Evolutionary conservation across 1,284 basidiomycete genomes (phyloP), one percentile per base, ranked within the genome.

Genomic region (Jaminaea rosea): DNA sequence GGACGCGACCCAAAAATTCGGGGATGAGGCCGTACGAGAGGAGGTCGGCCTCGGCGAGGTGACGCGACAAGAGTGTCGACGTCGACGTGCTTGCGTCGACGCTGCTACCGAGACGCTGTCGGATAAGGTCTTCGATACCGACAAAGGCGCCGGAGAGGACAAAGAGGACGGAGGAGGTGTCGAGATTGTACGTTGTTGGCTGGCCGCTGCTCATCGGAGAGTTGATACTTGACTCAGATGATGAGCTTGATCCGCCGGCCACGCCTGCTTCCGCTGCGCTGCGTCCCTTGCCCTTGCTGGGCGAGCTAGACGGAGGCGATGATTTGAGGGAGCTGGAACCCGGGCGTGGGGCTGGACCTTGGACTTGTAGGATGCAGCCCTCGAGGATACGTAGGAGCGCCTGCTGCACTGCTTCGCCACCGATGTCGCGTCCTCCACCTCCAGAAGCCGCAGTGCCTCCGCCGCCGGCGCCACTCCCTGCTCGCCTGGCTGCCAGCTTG

Each of bases 351-450:
- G 19, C 39, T n/a, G n/a, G n/a, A n/a, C n/a, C n/a, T 23, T 42
- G 39, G 13, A 42, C 39, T 11, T 42, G 39, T 23, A 42, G 17
- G 3, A 84, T 78, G 0, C 88, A 85, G 1, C 92, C 92, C 77
- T 97, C 92, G 79, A 97, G 84, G 81, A 96, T 86, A 44, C 90
- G 81, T 1, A 97, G 78, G 21, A 97, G 79, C 9, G 88, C 78
- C 75, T 96, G 92, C 67, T 97, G 92, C 2, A 97, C 92, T 29
- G 92, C 92, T 78, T 94, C 91, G 4, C 92, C 92, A 19, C 88
- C 86, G 0, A 97, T 91, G 70, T 97, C 93, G 46, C 89, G 83
- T 1, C 86, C 84, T 3, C 84, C 76, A 61, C 45, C 26, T 23
- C 28, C 23, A 13, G 21, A 47, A 0, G 23, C 50, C 13, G 24